phyloP scores from a whole-genome alignment of 108 stramenopile species.

The Fragilaria crotonensis region DNA sequence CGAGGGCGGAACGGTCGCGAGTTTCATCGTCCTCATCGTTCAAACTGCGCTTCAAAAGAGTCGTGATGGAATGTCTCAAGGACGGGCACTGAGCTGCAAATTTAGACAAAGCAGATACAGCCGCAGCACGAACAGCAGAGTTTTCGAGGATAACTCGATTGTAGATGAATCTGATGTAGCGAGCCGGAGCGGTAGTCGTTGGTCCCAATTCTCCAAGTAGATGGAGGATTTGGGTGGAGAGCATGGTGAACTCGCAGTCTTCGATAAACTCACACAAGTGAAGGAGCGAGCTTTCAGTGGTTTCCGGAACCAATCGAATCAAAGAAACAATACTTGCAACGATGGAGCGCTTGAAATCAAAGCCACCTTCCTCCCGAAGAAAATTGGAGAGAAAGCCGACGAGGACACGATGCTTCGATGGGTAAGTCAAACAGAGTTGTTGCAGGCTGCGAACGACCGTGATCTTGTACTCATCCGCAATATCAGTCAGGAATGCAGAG shows the following conservation, averaged over 20 bases:
- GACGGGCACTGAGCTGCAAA: conserved; percentile 85
- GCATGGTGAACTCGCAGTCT: conserved; percentile 93
- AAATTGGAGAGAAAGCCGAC: conserved; percentile 90
- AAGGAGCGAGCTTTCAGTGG: conserved; percentile 77
- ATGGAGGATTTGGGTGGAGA: conserved; percentile 82
- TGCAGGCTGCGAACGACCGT: conserved; percentile 85
- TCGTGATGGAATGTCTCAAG: conserved; percentile 75
- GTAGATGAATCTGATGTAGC: conserved; percentile 97
- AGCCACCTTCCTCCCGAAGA: conserved; percentile 91
- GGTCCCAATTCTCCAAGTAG: conserved; percentile 87
- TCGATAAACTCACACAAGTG: conserved; percentile 98
- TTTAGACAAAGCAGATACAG: conserved; percentile 81
- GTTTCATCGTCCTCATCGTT: conserved; percentile 95
- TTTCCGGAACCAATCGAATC: conserved; percentile 80
- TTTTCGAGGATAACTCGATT: conserved; percentile 96
- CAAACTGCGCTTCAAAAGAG: conserved; percentile 72
- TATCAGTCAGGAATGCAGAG: conserved; percentile 95
- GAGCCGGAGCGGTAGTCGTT: conserved; percentile 66
- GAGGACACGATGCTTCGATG: conserved; percentile 84
- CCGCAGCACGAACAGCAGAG: conserved; percentile 89
- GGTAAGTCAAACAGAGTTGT: conserved; percentile 86
- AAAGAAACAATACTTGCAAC: conserved; percentile 81
- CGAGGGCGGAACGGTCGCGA: conserved; percentile 82
- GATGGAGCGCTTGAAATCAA: conserved; percentile 91
- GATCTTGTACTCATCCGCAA: conserved; percentile 99